Base-by-base conservation (phyloP, 495 filamentous ascomycete species). In the Staphylotrichum tortipilum region DNA sequence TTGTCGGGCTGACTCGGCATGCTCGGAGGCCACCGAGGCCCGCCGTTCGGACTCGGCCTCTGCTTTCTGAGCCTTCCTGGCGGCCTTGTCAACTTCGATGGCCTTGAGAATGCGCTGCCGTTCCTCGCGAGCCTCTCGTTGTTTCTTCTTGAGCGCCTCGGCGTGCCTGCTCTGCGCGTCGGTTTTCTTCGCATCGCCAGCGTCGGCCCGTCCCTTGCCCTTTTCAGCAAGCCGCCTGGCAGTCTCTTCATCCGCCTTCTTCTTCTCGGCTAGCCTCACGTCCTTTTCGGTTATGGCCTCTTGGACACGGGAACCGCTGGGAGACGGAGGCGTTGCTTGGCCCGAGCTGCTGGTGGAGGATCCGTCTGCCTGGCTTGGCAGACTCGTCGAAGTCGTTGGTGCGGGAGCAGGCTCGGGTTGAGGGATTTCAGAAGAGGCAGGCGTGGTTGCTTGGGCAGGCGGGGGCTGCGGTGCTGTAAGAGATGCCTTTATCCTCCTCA, bases 81-180 rank as follows among this genome's bases (percentile, higher is more conserved):
- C 81, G 2, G 67, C 71, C 60, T 81, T 86, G 64, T 89, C 84
- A 54, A 84, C 74, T 42, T 84, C 81, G 47, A 86, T 80, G 37
- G 74, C 73, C 44, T 71, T 73, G 36, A 83, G 64, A 30, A 86
- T 80, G 0, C 82, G 68, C 41, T 75, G 69, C 17, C 82, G 70
- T 56, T 86, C 83, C 38, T 76, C 75, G 30, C 70, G 63, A 0
- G 77, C 80, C 12, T 80, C 77, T n/a, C 68, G 57, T 51, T 78
- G 68, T 34, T 69, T 66, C 44, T 74, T 74, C 46, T 70, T 69
- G 33, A 80, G 62, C 40, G 72, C 56, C 31, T 73, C 70, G n/a
- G 70, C 70, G 52, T 79, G 78, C 37, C 59, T 65, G 47, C 50
- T 50, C 44, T 44, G 54, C 11, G 60, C 58, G 31, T 63, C 60